Conservation (phyloP, 352 stramenopile species). For the Globisporangium cederbergense region DNA sequence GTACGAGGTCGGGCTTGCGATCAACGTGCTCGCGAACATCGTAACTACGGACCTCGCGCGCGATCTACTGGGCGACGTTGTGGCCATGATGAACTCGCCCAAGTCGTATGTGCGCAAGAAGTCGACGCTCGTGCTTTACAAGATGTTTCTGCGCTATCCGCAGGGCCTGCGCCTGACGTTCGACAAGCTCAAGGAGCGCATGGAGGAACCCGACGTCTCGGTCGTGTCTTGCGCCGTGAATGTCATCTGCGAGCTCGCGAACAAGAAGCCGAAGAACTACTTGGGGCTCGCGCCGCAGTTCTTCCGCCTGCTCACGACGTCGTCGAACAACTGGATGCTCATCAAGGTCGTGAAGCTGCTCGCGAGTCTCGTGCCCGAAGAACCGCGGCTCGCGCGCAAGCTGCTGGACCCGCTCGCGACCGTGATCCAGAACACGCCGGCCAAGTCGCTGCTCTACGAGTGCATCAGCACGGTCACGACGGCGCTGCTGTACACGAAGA, state of each 20-base stretch:
- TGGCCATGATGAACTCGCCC: constrained; percentile 91
- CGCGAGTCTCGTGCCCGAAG: constrained; percentile 95
- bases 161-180: constrained; percentile 97
- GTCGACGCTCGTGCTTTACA: constrained; percentile 97
- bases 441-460: constrained; percentile 98
- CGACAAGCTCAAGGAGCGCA: constrained; percentile 94
- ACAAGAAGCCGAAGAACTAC: constrained; percentile 99
- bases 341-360: constrained; percentile 99
- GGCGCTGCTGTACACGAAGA: constrained; percentile 95
- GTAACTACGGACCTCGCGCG: constrained; percentile 95
- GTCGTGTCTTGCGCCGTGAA: constrained; percentile 98
- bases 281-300: constrained; percentile 96
- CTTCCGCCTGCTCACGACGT: constrained; percentile 97
- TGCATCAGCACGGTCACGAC: constrained; percentile 97
- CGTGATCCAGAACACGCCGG: constrained; percentile 96
- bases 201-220: constrained; percentile 95
- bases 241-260: constrained; percentile 98
- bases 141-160: constrained; percentile 98
- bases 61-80: constrained; percentile 90
- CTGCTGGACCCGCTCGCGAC: constrained; percentile 96
- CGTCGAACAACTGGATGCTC: constrained; percentile 99
- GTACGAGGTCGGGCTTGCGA: constrained; percentile 96
- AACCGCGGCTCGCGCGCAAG: constrained; percentile 97
- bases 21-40: constrained; percentile 99
- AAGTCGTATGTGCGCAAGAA: constrained; percentile 99